A percentile compares a stretch with the other conserved stretches of the same genome.
These are phyloP conservation scores for Neodidymelliopsis sp. DNA, from an alignment of 2,329 filamentous ascomycete species.

Conservation along the genomic window DNA sequence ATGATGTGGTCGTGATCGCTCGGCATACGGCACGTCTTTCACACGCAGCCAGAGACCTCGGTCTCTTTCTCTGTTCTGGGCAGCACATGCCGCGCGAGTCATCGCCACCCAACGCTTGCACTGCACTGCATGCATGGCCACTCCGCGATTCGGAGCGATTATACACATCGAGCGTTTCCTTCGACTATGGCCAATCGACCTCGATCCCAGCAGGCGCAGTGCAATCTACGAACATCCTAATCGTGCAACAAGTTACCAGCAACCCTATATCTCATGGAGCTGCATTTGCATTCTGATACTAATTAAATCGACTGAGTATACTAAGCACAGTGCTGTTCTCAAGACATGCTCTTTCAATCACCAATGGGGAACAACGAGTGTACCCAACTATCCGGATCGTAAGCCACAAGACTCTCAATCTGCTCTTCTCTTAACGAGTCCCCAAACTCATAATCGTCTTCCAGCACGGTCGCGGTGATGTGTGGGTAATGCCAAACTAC, in stretches of 20 bases:
- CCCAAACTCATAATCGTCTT: constrained; percentile 50
- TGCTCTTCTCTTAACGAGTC: constrained; percentile 41
- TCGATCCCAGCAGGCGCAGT: background rate
- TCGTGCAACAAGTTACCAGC: too few relatives aligned
- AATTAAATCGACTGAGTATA: too few relatives aligned
- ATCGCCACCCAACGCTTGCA: constrained; percentile 19
- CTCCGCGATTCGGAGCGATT: constrained; percentile 14
- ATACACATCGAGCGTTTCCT: constrained; percentile 5
- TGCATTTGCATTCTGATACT: too few relatives aligned
- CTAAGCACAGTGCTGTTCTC: too few relatives aligned
- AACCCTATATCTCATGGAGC: too few relatives aligned
- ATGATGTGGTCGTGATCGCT: constrained; percentile 15
- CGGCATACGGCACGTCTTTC: constrained; percentile 31
- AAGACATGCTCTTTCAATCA: constrained; percentile 27
- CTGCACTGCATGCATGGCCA: background rate
- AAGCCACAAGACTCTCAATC: constrained; percentile 47
- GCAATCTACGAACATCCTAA: too few relatives aligned
- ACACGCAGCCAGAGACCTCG: constrained; percentile 34
- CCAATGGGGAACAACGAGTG: constrained; percentile 52
- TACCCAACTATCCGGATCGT: constrained; percentile 42
- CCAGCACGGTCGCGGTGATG: constrained; percentile 46
- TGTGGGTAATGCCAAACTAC: constrained; percentile 45
- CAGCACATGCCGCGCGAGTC: constrained; percentile 31
- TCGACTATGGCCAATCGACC: background rate
- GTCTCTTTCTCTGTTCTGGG: constrained; percentile 31